phyloP scores from a whole-genome alignment of 345 rosid genomes.

The Acer saccharum region DNA sequence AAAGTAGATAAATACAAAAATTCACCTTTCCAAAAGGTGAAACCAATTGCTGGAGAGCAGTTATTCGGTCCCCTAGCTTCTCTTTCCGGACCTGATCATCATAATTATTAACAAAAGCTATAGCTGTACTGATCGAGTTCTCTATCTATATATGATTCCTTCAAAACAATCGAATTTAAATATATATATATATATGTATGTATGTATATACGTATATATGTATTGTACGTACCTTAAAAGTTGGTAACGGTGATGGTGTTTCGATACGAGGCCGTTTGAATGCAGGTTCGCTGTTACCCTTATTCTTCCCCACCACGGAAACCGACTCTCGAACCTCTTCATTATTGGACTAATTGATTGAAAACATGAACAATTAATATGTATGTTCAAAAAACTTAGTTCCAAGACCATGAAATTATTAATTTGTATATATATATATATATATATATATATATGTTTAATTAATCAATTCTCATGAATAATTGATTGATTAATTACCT shows the following conservation, averaged over 20 bases:
- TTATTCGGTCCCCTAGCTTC: constrained; percentile 95
- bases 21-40: constrained; percentile 96
- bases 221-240: constrained; percentile 66
- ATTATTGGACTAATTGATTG: constrained; percentile 28
- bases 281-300: constrained; percentile 41
- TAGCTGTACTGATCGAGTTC: constrained; percentile 1
- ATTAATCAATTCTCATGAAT: too few species aligned
- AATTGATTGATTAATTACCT: constrained; percentile 20
- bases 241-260: constrained; percentile 70
- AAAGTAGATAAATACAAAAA: constrained; percentile 24
- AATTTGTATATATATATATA: too few species aligned
- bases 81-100: constrained; percentile 74
- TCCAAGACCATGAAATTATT: neutral
- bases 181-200: neutral
- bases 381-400: constrained; percentile 13
- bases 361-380: constrained; percentile 8
- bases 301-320: constrained; percentile 32
- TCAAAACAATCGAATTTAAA: too few species aligned
- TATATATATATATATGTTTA: too few species aligned
- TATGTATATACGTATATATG: neutral
- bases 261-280: constrained; percentile 67
- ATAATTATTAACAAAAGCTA: neutral
- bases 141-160: constrained; percentile 7
- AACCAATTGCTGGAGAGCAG: constrained; percentile 94
- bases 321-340: constrained; percentile 45